These are phyloP conservation scores for Pyrenophora graminea DNA, from an alignment of 2,329 filamentous ascomycete species.

Conservation along the genomic window DNA sequence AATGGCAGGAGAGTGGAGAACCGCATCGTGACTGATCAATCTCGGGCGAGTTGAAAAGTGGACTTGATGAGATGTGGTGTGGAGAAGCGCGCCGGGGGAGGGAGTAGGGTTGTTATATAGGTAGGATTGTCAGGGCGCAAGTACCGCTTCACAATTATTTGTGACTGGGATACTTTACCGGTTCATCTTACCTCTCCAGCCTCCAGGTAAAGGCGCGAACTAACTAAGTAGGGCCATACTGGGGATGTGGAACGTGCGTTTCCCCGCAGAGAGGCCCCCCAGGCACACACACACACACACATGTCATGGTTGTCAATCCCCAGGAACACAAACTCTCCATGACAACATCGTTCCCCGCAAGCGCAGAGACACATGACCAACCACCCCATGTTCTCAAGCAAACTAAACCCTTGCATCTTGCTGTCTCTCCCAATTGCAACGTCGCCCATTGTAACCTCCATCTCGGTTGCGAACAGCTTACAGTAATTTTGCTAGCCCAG, in stretches of 20 bases:
- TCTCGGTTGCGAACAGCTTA: neutral
- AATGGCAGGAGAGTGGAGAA: slow-evolving; percentile 27
- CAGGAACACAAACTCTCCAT: slow-evolving; percentile 31
- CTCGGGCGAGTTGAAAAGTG: slow-evolving; percentile 19
- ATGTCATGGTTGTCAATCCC: slow-evolving; percentile 14
- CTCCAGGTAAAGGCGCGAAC: slow-evolving; percentile 13
- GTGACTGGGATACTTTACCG: slow-evolving; percentile 24
- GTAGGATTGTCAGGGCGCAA: slow-evolving; percentile 16
- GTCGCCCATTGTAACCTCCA: neutral
- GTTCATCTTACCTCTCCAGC: slow-evolving; percentile 17
- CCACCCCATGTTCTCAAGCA: neutral
- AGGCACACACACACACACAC: neutral
- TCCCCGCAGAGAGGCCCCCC: slow-evolving; percentile 30
- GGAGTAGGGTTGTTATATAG: slow-evolving; percentile 19
- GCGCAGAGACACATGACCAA: slow-evolving; percentile 1
- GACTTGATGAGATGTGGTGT: slow-evolving; percentile 22
- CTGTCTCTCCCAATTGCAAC: slow-evolving; percentile 1
- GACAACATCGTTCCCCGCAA: slow-evolving; percentile 18
- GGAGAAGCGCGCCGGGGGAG: slow-evolving; percentile 13
- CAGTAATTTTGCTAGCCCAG: slow-evolving; percentile 6
- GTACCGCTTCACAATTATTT: slow-evolving; percentile 20
- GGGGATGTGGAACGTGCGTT: slow-evolving; percentile 18
- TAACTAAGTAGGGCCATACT: slow-evolving; percentile 12
- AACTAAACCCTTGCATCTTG: neutral
- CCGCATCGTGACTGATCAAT: slow-evolving; percentile 34